Evolutionary conservation across 2,329 filamentous ascomycete species (phyloP), one percentile per base, ranked within the genome.

Genomic region (Stenocarpella maydis): DNA sequence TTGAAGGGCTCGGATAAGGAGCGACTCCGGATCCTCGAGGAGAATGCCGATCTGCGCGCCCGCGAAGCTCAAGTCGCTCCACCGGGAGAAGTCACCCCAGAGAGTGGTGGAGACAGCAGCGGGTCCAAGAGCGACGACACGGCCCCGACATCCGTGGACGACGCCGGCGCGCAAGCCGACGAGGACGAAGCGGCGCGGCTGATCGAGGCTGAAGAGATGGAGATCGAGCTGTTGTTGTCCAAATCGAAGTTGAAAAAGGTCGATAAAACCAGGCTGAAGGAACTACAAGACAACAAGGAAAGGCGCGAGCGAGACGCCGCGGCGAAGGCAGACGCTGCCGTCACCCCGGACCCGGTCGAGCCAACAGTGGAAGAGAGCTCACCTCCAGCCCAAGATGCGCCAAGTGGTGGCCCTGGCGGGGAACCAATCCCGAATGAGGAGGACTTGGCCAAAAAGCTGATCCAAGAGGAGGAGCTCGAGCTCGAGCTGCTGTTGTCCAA

Each of bases 401-500:
- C 64, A 5, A 50, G 50, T 21, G 31, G n/a, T 43, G 66, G 31
- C n/a, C 53, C 52, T 21, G 34, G 12, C 15, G 66, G 12, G n/a
- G 41, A 14, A 10, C 53, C 34, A 47, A 24, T n/a, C 21, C 39
- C 28, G n/a, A 39, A 14, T 9, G 19, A 49, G 31, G 61, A 55
- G n/a, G 67, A 71, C 2, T 4, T 64, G 26, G 67, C 63, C 15
- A 69, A n/a, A n/a, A 50, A 39, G 21, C 66, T 69, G 41, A 45
- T 63, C 24, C 64, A 71, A 31, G 67, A 71, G 28, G 69, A 71
- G 45, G 70, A 71, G 43, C 5, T 41, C 8, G 70, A 71, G 21
- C 67, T 71, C 26, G 67, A 71, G 10, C 1, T 65, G 1, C 47
- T 71, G 49, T 24, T 69, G n/a, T 65, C 63, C 34, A 64, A 67